Conservation (phyloP, 345 rosid genomes). For the Laguncularia racemosa region DNA sequence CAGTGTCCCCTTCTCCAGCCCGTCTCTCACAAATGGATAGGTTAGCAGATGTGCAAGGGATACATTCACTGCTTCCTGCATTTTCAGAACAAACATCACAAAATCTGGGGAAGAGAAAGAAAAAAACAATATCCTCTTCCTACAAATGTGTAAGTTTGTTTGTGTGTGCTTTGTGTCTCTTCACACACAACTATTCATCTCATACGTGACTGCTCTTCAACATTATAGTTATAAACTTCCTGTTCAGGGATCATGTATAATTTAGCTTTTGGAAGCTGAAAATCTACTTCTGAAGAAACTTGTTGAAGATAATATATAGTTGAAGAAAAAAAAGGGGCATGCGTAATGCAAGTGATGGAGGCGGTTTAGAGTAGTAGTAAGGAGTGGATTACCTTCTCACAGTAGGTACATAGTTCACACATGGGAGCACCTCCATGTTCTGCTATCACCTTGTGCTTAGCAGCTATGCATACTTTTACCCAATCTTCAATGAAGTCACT, state of each 20-base stretch:
- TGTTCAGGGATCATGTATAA: no score
- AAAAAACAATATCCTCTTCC: no score
- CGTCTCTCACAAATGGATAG: constrained; percentile 92
- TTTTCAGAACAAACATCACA: no score
- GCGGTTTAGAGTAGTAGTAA: not conserved
- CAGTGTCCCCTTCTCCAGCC: constrained; percentile 74
- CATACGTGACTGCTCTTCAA: no score
- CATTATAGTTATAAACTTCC: no score
- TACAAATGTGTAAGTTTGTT: no score
- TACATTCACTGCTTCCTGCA: constrained; percentile 97
- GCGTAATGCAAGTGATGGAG: not conserved
- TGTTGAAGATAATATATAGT: no score
- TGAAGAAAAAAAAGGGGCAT: not conserved
- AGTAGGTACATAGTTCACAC: constrained; percentile 42
- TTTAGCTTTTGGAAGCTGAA: no score
- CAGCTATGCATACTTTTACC: constrained; percentile 74
- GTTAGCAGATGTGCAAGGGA: constrained; percentile 79
- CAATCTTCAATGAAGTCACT: constrained; percentile 98
- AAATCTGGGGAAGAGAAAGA: no score
- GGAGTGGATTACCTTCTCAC: constrained; percentile 62
- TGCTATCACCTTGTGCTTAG: constrained; percentile 59
- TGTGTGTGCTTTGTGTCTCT: no score
- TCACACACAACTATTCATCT: no score
- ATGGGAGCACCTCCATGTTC: constrained; percentile 26
- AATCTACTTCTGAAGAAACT: no score